Base-by-base conservation (phyloP, 2,329 filamentous ascomycete genomes). In the Phialocephala sp. region DNA sequence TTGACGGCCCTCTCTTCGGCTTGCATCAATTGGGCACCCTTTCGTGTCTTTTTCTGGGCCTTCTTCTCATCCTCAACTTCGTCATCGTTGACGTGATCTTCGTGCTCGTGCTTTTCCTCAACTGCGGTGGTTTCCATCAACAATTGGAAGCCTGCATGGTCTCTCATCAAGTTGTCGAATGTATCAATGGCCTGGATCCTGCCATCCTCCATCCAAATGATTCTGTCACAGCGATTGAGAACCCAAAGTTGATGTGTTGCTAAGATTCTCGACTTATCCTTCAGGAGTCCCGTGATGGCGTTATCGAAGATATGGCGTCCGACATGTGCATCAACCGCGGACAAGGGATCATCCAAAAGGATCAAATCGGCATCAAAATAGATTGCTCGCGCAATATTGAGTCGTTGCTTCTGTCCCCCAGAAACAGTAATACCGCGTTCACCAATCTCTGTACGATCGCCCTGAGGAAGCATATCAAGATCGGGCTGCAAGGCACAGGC, bases 181-280 rank as follows among this genome's bases (percentile, higher is more conserved):
- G 94, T 97, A 71, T 95, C 94, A 45, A 97, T 83, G 4, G 93
- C 92, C 76, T 91, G 87, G 62, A 98, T 91, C 62, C 84, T 87
- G 54, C 95, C 95, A 18, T 89, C 88, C 63, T 97, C 91, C 87
- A 99, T 94, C 88, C 93, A 94, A 58, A 98, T 88, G 69, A 98
- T 94, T 39, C 94, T 86, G 76, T 98, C 94, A 73, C 93, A 97
- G 39, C 93, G 89, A 75, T 86, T 93, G 6, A 98, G 85, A 6
- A 98, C 94, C 82, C 96, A 95, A 15, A 98, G 86, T 77, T 98
- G 94, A 78, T 99, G 95, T 0, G 95, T 99, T 0, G 94, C 95
- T 37, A 99, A 83, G 39, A 98, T 90, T 22, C 95, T 87, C 74
- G 93, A 95, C 78, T 97, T 97, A 79, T 94, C 86, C 73, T 91